Percentiles rank a stretch among this genome's conserved stretches.
phyloP scores from a whole-genome alignment of 1,284 basidiomycete species.

The Polyporus tsugae region DNA sequence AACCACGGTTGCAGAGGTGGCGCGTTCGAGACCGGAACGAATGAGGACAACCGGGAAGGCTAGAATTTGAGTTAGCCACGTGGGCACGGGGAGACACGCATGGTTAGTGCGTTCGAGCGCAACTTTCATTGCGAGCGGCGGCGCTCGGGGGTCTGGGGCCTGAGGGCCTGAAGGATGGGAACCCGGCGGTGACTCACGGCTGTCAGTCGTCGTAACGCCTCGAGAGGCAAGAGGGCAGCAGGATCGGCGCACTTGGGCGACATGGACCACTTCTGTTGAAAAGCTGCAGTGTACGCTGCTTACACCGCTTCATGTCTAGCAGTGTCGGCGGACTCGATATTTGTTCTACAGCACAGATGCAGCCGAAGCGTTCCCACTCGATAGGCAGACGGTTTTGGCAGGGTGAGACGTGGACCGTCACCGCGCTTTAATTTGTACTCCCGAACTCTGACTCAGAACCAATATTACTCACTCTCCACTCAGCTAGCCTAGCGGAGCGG shows the following conservation, averaged over 20 bases:
- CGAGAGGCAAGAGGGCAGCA: neutral
- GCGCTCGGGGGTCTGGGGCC: neutral
- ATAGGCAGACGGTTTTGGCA: neutral
- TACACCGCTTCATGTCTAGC: neutral
- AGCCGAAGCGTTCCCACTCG: neutral
- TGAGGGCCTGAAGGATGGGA: neutral
- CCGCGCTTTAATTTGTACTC: neutral
- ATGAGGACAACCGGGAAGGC: neutral
- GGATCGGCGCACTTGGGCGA: neutral
- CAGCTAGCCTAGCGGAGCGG: neutral
- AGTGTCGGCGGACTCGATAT: neutral
- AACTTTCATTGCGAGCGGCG: neutral
- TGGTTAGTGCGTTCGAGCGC: neutral
- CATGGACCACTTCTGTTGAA: neutral
- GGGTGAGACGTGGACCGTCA: neutral
- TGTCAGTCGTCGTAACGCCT: neutral
- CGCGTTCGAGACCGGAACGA: neutral
- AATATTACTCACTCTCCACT: neutral
- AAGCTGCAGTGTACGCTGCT: neutral
- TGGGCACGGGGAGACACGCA: too few species aligned
- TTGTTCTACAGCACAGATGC: neutral
- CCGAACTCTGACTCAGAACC: neutral
- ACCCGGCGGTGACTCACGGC: neutral
- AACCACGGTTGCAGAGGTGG: neutral
- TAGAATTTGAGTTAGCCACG: neutral